Base-by-base conservation (phyloP, 163 green algal genomes). In the Chloromonas sp. region DNA sequence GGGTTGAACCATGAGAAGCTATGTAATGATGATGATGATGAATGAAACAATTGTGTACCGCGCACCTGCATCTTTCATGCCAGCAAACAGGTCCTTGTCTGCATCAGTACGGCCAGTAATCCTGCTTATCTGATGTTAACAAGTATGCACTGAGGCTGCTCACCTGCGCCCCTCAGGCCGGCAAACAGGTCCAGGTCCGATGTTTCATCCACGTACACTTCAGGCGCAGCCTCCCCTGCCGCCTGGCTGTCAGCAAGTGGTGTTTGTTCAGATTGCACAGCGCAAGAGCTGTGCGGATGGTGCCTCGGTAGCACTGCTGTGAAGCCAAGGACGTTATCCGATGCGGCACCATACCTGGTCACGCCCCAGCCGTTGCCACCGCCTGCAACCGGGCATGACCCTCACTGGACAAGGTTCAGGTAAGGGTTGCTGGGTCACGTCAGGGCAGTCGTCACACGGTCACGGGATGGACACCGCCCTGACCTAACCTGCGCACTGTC, bases 361-460 rank as follows among this genome's bases (percentile, higher is more conserved):
- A 81, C 70, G 1, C 82, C 82, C 82, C 82, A 85, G 2, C 82
- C 82, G 71, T 85, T 85, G 71, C 82, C 82, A 70, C 82, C 82
- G 15, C 82, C 82, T 85, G 82, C 62, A 79, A 2, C 2, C 66
- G 11, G 15, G n/a, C n/a, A 58, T 58, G 76, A 81, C 3, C 76
- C 57, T 36, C 15, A 15, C 14, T 36, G 14, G 70, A 13, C 14
- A 78, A 14, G 13, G 14, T 13, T 14, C 13, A 13, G 70, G 13
- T 78, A 78, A 78, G 13, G 13, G 70, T 78, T 13, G 70, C 13
- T 78, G 13, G 36, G 36, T 36, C 36, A 36, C 36, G 36, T 36
- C 36, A 36, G 36, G 36, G 36, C 36, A 36, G 36, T 36, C 36
- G 36, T 36, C 36, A 36, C 36, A 36, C 36, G 36, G 36, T 36